Evolutionary conservation across 352 stramenopile species (phyloP).

Genomic region (Elongisporangium undulatum): DNA sequence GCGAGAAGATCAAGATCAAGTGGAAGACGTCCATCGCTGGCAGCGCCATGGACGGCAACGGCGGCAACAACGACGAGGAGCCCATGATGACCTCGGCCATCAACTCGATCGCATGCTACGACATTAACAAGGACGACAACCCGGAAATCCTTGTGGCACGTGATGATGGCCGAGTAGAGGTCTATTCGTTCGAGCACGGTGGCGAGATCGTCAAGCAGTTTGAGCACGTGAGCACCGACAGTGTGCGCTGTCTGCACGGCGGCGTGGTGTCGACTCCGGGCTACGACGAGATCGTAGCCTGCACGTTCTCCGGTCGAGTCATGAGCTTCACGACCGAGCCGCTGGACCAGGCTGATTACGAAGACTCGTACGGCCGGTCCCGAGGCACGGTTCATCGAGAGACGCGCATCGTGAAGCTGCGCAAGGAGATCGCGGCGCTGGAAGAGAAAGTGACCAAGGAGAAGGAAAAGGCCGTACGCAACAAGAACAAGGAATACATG

Average conservation of each 20-base stretch:
- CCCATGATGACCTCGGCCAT: slow-evolving; percentile 21
- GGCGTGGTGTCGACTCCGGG: slow-evolving; percentile 67
- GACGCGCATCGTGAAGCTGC: slow-evolving; percentile 75
- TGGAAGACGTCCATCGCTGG: slow-evolving; percentile 43
- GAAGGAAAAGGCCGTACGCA: slow-evolving; percentile 29
- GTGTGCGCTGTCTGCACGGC: slow-evolving; percentile 66
- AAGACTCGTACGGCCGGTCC: slow-evolving; percentile 74
- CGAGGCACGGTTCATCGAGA: slow-evolving; percentile 72
- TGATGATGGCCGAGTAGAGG: slow-evolving; percentile 76
- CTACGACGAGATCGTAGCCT: slow-evolving; percentile 71
- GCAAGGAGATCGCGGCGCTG: slow-evolving; percentile 64
- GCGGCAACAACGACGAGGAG: slow-evolving; percentile 8
- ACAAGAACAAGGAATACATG: slow-evolving; percentile 61
- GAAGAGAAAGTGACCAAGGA: slow-evolving; percentile 71
- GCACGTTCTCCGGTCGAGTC: slow-evolving; percentile 75
- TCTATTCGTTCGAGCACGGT: slow-evolving; percentile 53
- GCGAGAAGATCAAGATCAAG: slow-evolving; percentile 71
- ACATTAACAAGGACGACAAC: slow-evolving; percentile 79
- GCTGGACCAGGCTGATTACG: slow-evolving; percentile 61
- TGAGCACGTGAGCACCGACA: slow-evolving; percentile 66
- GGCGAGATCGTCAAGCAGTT: slow-evolving; percentile 61
- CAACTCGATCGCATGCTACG: slow-evolving; percentile 74
- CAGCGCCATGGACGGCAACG: slow-evolving; percentile 15
- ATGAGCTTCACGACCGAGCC: slow-evolving; percentile 83
- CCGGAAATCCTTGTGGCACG: slow-evolving; percentile 73